Conservation (phyloP, 176 grass and related monocot species). For the Lolium multiflorum region DNA sequence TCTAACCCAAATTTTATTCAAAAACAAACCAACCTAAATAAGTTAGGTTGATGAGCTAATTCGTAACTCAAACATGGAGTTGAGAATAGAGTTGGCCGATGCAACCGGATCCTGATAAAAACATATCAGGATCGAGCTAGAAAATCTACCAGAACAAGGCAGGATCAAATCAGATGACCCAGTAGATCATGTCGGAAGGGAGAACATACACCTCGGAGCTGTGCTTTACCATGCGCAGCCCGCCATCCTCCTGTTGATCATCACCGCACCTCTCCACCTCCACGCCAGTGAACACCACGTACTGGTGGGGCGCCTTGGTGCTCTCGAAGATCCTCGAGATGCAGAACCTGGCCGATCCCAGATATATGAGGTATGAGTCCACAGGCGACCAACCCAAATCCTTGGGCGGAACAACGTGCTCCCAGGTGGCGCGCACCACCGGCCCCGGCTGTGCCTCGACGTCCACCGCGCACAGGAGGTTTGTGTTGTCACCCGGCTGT, state of each 20-base stretch:
- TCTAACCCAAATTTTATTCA: too few species aligned
- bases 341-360: not conserved
- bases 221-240: not conserved
- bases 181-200: not conserved
- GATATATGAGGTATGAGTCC: not conserved
- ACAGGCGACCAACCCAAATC: not conserved
- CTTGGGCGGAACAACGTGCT: not conserved
- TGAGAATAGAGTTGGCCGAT: too few species aligned
- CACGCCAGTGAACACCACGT: not conserved
- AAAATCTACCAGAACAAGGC: not conserved
- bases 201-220: not conserved
- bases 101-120: too few species aligned
- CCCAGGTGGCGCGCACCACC: not conserved
- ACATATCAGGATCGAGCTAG: not conserved
- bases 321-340: not conserved
- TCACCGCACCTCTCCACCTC: not conserved
- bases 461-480: not conserved
- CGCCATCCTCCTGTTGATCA: not conserved
- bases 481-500: not conserved
- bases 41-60: too few species aligned
- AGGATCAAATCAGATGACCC: not conserved
- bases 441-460: not conserved
- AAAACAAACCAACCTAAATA: too few species aligned
- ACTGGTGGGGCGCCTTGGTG: not conserved
- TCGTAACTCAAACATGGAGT: too few species aligned